Evolutionary conservation across 2,329 filamentous ascomycete genomes (phyloP), one percentile per base, ranked within the genome.

Genomic region (Amauroascus verrucosus): DNA sequence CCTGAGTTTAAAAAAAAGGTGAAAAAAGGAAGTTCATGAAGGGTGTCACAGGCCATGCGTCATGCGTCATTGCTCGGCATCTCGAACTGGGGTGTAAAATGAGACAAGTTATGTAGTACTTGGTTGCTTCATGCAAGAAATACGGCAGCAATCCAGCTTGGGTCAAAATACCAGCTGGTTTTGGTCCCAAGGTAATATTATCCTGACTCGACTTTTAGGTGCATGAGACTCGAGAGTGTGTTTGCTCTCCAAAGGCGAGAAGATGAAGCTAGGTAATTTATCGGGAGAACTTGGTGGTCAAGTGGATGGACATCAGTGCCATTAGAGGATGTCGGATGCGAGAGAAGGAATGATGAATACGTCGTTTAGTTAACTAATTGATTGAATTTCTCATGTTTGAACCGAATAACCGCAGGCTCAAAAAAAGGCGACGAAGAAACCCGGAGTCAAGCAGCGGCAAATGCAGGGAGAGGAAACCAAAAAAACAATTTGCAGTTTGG

Each of bases 241-340:
- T 2, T 41, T 24, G 38, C 9, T 41, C 18, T 41, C 38, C 38
- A 41, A 41, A 41, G 38, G 38, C 38, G 43, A 32, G 43, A 46
- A 32, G 26, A 35, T 35, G 45, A 18, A 24, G 45, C 45, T 48
- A 48, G 45, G 45, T 48, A 48, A 48, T 48, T 48, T 35, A 30
- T 26, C 45, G 45, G 45, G 32, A 6, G 32, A 14, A 28, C 44
- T n/a, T n/a, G n/a, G 28, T 47, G 44, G 14, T 22, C 14, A 33
- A 33, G 26, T 24, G 20, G 46, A 38, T 48, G 32, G 11, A 24
- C 13, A 48, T 37, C 33, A 48, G 20, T 48, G 33, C 32, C 32
- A 14, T 14, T 14, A 35, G 46, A 48, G 46, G 32, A 37, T 48
- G 46, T 26, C 24, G 1, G 46, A 48, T 28, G 46, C 46, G 46